Evolutionary conservation across 305 asterid species (phyloP).

Genomic region (Fraxinus floribunda): DNA sequence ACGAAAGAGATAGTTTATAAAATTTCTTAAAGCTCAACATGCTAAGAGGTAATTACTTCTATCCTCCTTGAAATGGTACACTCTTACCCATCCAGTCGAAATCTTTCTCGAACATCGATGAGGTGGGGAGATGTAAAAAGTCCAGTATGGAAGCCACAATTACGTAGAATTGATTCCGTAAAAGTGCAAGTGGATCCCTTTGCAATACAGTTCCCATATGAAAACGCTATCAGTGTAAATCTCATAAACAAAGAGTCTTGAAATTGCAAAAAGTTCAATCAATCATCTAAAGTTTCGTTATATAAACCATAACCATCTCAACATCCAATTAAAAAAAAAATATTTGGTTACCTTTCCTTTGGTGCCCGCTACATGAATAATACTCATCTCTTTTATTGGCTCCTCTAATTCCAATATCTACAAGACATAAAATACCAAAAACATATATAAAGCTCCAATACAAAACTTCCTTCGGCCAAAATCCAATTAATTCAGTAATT

Average conservation of each 20-base stretch:
- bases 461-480: neutral
- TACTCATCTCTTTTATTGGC: conserved; percentile 72
- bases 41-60: conserved; percentile 7
- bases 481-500: neutral
- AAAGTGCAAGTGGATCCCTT: conserved; percentile 97
- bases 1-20: conserved; percentile 4
- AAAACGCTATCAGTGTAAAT: conserved; percentile 23
- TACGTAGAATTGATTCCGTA: conserved; percentile 79
- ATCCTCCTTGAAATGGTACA: conserved; percentile 8
- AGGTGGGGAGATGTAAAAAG: conserved; percentile 98
- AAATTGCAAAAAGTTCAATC: neutral
- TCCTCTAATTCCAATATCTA: conserved; percentile 90
- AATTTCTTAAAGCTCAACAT: conserved; percentile 7
- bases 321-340: neutral
- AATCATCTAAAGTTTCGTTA: neutral
- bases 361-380: conserved; percentile 97
- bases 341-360: conserved; percentile 72
- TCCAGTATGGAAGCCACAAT: conserved; percentile 89
- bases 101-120: conserved; percentile 95
- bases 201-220: conserved; percentile 29
- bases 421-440: conserved; percentile 15
- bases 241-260: conserved; percentile 5
- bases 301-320: neutral
- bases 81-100: conserved; percentile 80
- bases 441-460: neutral